Conservation (phyloP, 1,284 basidiomycete genomes). For the Moesziomyces sp. region DNA sequence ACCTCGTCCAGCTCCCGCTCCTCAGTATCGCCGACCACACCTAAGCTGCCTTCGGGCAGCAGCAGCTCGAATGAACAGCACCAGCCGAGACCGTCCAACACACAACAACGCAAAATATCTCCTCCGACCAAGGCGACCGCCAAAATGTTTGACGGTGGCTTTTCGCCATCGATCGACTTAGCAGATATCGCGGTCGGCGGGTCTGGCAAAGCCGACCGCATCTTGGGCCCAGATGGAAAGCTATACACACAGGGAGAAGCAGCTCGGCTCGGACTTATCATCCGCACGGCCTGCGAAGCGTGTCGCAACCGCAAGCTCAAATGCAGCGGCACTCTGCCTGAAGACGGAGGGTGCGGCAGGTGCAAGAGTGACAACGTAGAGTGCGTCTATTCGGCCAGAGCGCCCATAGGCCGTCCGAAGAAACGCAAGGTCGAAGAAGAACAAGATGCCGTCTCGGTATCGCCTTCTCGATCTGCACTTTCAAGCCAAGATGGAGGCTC, state of each 20-base stretch:
- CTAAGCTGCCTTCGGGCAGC: background rate
- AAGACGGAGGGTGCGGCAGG: slow-evolving; percentile 45
- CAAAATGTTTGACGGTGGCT: slow-evolving; percentile 21
- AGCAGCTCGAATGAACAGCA: slow-evolving; percentile 8
- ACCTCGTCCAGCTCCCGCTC: background rate
- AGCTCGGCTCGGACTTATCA: slow-evolving; percentile 42
- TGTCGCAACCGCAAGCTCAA: slow-evolving; percentile 61
- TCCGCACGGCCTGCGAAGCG: slow-evolving; percentile 57
- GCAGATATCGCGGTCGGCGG: slow-evolving; percentile 1
- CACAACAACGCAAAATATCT: background rate
- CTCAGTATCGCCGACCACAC: background rate
- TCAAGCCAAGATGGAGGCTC: background rate
- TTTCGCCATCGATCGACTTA: slow-evolving; percentile 1
- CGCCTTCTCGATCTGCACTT: slow-evolving; percentile 1
- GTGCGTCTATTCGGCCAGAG: slow-evolving; percentile 50
- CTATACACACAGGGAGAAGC: slow-evolving; percentile 49
- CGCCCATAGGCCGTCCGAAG: slow-evolving; percentile 57
- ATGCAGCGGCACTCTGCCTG: slow-evolving; percentile 46
- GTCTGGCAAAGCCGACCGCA: slow-evolving; percentile 21
- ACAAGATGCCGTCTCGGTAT: slow-evolving; percentile 2
- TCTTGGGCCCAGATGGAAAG: slow-evolving; percentile 47
- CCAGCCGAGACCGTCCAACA: slow-evolving; percentile 2
- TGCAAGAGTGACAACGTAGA: slow-evolving; percentile 45
- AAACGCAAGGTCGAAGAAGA: slow-evolving; percentile 46
- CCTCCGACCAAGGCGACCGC: background rate